These are phyloP conservation scores for Gnomoniopsis smithogilvyi DNA, from an alignment of 2,329 filamentous ascomycete genomes.

Conservation along the genomic window DNA sequence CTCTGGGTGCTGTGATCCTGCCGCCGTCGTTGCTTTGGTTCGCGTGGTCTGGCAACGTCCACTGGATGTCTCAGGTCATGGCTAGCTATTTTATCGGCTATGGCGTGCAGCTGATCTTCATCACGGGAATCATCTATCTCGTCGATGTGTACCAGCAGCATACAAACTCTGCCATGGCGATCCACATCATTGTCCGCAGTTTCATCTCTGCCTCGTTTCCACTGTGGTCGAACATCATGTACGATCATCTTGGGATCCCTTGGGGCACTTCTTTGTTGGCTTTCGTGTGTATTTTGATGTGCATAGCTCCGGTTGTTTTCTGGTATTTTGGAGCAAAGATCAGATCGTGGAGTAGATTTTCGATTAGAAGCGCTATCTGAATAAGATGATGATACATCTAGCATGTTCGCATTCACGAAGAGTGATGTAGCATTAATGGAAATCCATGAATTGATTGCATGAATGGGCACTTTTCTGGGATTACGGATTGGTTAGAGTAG, in stretches of 20 bases:
- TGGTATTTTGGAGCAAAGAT: conserved; percentile 4
- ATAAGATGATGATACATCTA: too few species aligned
- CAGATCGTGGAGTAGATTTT: conserved; percentile 8
- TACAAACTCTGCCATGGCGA: conserved; percentile 22
- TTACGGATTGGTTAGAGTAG: too few species aligned
- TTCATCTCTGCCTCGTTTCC: conserved; percentile 21
- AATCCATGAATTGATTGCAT: too few species aligned
- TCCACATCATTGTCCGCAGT: conserved; percentile 21
- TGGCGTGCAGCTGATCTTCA: conserved; percentile 20
- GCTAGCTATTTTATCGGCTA: conserved; percentile 16
- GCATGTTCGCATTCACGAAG: too few species aligned
- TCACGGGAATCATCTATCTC: conserved; percentile 21
- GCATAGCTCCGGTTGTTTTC: not conserved
- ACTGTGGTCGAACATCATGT: conserved; percentile 21
- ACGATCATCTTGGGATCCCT: conserved; percentile 18
- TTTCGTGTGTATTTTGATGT: conserved; percentile 16
- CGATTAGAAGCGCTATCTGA: not conserved
- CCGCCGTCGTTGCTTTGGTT: conserved; percentile 50
- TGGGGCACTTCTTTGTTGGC: conserved; percentile 22
- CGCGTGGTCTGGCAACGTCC: conserved; percentile 39
- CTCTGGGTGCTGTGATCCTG: conserved; percentile 39
- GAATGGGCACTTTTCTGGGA: too few species aligned
- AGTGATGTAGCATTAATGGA: too few species aligned
- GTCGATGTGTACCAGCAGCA: conserved; percentile 22
- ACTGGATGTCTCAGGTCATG: conserved; percentile 19